Base-by-base conservation (phyloP, 306 rosid species). In the Prunus padus region DNA sequence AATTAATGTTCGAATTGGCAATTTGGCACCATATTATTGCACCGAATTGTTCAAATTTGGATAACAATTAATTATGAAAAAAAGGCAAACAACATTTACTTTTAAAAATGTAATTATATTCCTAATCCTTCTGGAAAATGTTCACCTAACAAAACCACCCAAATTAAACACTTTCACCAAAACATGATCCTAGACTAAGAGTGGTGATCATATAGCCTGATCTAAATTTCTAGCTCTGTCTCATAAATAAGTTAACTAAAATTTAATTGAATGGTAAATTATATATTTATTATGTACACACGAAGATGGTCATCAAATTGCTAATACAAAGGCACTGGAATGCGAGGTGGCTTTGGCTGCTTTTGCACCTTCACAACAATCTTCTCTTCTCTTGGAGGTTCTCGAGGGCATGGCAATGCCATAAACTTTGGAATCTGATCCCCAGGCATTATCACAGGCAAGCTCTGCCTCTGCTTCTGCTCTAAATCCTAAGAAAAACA, bases 371-470 rank as follows among this genome's bases (percentile, higher is more conserved):
- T 76, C n/a, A 86, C 77, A 4, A 67, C 46, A 12, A 85, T 40
- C 52, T 73, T 83, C 49, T 87, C 93, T 5, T 80, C 88, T 11
- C 79, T 82, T 6, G 80, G 80, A 20, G 89, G 95, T 65, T 85
- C 86, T 22, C 97, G 66, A 0, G 98, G 98, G 59, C 96, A 95
- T 0, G 98, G 97, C 92, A 87, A 81, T 25, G 98, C 98, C 54
- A 95, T 92, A 69, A 95, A 95, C 67, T 85, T 95, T 0, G 98
- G 98, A 0, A 92, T 70, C 11, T 67, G 72, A 65, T 95, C 97
- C 2, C 98, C 98, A 0, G 97, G 97, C 98, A 95, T 95, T 86
- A 95, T 22, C 61, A 95, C 98, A 15, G 98, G 85, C 76, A 92
- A 44, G 71, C 96, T 95, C 18, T 87, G 79, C 50, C 84, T 85